phyloP scores from a whole-genome alignment of 2,329 filamentous ascomycete species.

The Ascochyta lentis region DNA sequence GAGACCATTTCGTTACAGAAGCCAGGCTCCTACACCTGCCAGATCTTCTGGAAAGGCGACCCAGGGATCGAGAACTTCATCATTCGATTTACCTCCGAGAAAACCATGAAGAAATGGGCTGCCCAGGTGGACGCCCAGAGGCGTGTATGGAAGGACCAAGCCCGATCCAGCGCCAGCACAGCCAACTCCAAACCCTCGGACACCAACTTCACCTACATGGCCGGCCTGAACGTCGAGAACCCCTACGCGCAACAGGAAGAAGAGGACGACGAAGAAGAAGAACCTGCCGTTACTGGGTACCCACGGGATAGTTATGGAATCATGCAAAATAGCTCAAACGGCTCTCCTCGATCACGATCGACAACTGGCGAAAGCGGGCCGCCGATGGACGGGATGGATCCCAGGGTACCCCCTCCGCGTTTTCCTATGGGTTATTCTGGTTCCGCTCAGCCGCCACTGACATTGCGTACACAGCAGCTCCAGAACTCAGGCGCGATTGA shows the following conservation, averaged over 20 bases:
- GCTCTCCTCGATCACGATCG: conserved; percentile 77
- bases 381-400: conserved; percentile 54
- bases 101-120: conserved; percentile 92
- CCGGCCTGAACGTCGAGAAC: conserved; percentile 75
- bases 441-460: conserved; percentile 61
- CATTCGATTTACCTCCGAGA: conserved; percentile 91
- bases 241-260: conserved; percentile 74
- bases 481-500: conserved; percentile 74
- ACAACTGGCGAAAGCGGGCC: conserved; percentile 73
- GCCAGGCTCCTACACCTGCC: conserved; percentile 90
- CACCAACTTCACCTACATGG: conserved; percentile 83
- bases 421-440: conserved; percentile 68
- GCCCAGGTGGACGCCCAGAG: conserved; percentile 78
- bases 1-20: conserved; percentile 88
- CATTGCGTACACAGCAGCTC: conserved; percentile 69
- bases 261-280: conserved; percentile 60
- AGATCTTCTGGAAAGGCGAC: conserved; percentile 99
- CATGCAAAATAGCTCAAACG: conserved; percentile 74
- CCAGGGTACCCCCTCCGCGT: conserved; percentile 69
- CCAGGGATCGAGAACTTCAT: conserved; percentile 95
- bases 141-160: conserved; percentile 55
- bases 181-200: conserved; percentile 62
- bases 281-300: conserved; percentile 47
- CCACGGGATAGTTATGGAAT: conserved; percentile 58
- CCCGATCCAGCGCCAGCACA: conserved; percentile 59